phyloP scores from a whole-genome alignment of 768 basidiomycete genomes.

The Phylloporus arenicola region DNA sequence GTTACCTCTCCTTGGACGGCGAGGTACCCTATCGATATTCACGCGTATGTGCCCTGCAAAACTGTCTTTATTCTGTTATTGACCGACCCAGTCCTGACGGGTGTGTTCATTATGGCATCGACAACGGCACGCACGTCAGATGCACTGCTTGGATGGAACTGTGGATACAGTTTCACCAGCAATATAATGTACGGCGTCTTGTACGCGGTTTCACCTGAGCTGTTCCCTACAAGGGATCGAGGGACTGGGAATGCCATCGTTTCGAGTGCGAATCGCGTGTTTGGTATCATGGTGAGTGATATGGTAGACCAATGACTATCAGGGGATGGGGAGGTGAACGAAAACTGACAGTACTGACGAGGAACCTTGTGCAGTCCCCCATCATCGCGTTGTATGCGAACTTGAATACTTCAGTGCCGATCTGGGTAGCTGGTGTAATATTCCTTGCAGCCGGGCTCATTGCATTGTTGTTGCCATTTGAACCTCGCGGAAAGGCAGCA shows the following conservation, averaged over 20 bases:
- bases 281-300: conserved; percentile 49
- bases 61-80: background rate
- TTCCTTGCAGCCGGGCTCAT: conserved; percentile 48
- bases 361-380: conserved; percentile 33
- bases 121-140: conserved; percentile 52
- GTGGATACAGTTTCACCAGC: conserved; percentile 50
- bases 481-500: conserved; percentile 52
- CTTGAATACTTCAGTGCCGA: conserved; percentile 45
- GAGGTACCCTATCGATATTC: conserved; percentile 48
- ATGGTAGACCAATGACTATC: background rate
- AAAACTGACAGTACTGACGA: conserved; percentile 6
- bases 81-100: conserved; percentile 39
- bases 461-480: conserved; percentile 49
- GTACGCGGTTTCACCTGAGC: conserved; percentile 41
- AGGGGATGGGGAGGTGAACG: background rate
- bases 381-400: conserved; percentile 48
- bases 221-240: conserved; percentile 50
- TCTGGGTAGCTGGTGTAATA: conserved; percentile 49
- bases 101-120: conserved; percentile 51
- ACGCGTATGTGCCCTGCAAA: conserved; percentile 32
- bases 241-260: conserved; percentile 55
- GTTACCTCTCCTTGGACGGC: conserved; percentile 44
- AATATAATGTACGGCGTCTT: conserved; percentile 54
- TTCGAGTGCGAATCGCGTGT: conserved; percentile 48
- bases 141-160: conserved; percentile 53